Base-by-base conservation (phyloP, 371 early-diverging fungal species). In the Massospora cicadina region DNA sequence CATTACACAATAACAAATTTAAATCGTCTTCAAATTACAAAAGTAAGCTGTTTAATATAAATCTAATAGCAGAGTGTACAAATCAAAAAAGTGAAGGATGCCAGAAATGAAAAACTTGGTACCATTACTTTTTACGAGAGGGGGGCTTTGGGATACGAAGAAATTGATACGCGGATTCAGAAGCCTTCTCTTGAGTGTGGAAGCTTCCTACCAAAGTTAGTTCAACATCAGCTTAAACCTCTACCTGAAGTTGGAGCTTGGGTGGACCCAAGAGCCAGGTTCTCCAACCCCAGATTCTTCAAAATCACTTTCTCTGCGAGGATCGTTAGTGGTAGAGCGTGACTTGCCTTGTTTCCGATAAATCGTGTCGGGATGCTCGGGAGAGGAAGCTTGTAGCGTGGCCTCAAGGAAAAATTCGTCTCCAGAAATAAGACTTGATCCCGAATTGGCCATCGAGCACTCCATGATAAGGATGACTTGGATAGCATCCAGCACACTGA, bases 401-500 rank as follows among this genome's bases (percentile, higher is more conserved):
- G 76, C 76, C 10, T 70, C 67, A 1, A 71, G 59, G 7, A 75
- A 75, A 2, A 77, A 66, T 10, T 17, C 5, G 17, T 17, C 17
- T 43, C 43, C 43, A 43, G 43, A 43, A 17, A 43, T 17, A 5
- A 43, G 43, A 43, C 17, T 43, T 43, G 81, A 61, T 0, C 80
- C 76, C 1, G 82, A 73, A 0, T 77, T 72, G 58, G 80, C 77
- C 68, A 81, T 79, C 0, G 83, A 79, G 0, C 75, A 67, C 65
- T 87, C 87, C 74, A 87, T 79, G 58, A 88, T 65, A 23, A 74
- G 68, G 1, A 87, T 77, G 12, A 82, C 80, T 5, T 73, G 66
- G 12, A 84, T 78, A 0, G 87, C 85, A 71, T 87, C 87, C 58
- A 72, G 70, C 1, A 81, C 73, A 0, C 70, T 71, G 54, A 84